These are phyloP conservation scores for Petasospora fabianii DNA, from an alignment of 1,139 yeast species.

Conservation along the genomic window DNA sequence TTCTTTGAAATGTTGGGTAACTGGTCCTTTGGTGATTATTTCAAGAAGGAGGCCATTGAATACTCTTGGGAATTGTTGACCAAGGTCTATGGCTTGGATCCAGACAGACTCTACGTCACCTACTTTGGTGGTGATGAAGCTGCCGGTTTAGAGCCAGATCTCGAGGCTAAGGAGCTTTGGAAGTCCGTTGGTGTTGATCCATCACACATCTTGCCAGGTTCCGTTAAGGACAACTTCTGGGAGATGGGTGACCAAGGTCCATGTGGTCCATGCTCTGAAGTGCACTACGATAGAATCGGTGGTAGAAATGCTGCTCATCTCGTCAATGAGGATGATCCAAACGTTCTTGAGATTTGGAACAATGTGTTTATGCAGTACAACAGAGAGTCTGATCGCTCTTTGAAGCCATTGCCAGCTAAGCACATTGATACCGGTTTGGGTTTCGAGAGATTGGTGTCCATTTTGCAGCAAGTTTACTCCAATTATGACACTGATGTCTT, in stretches of 20 bases:
- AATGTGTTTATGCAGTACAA: constrained; percentile 94
- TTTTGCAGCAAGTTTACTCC: constrained; percentile 83
- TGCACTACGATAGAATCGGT: constrained; percentile 96
- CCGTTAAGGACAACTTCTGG: constrained; percentile 93
- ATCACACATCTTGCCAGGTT: constrained; percentile 90
- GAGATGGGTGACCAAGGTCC: constrained; percentile 99
- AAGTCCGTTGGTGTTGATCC: constrained; percentile 80
- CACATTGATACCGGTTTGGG: constrained; percentile 99
- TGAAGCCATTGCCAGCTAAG: constrained; percentile 82
- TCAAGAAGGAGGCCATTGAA: constrained; percentile 86
- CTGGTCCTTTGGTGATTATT: constrained; percentile 99
- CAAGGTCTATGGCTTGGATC: constrained; percentile 70
- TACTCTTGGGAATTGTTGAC: constrained; percentile 93
- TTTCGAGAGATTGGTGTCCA: constrained; percentile 92
- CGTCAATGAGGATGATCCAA: constrained; percentile 96
- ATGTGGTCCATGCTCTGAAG: constrained; percentile 98
- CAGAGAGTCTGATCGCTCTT: constrained; percentile 84
- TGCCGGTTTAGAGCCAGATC: constrained; percentile 86
- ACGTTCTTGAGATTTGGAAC: constrained; percentile 97
- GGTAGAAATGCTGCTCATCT: constrained; percentile 90
- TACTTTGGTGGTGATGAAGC: constrained; percentile 90
- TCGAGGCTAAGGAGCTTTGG: constrained; percentile 92
- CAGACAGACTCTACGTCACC: constrained; percentile 84
- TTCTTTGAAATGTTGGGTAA: constrained; percentile 99
- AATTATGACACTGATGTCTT: constrained; percentile 98